Evolutionary conservation across 805 yeast genomes (phyloP).

Genomic region (Brettanomyces bruxellensis): DNA sequence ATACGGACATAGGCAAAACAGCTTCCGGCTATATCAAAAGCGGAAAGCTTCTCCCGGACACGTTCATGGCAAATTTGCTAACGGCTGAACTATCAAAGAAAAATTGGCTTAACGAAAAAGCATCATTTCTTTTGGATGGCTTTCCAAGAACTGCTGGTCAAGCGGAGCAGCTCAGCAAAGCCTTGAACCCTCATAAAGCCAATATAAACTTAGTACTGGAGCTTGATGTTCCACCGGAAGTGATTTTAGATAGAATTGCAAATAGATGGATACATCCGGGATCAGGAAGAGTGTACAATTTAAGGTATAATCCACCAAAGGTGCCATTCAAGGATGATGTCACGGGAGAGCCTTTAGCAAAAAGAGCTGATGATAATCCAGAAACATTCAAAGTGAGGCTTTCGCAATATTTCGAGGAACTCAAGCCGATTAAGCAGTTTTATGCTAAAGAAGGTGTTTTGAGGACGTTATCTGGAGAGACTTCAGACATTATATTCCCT

Average conservation of each 20-base stretch:
- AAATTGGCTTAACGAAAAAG: constrained; percentile 32
- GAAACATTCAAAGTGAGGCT: constrained; percentile 63
- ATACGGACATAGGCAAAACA: constrained; percentile 43
- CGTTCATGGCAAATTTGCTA: constrained; percentile 51
- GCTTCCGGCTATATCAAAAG: constrained; percentile 48
- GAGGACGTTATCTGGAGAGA: constrained; percentile 56
- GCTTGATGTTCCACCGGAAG: constrained; percentile 76
- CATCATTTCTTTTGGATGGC: constrained; percentile 81
- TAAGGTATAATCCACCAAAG: constrained; percentile 85
- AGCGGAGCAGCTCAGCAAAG: constrained; percentile 48
- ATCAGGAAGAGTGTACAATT: constrained; percentile 81
- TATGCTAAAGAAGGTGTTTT: constrained; percentile 44
- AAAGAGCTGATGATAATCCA: constrained; percentile 77
- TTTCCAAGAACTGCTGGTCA: constrained; percentile 79
- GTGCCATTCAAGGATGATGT: constrained; percentile 73
- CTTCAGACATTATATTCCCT: constrained; percentile 81
- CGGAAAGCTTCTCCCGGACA: constrained; percentile 73
- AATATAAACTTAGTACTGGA: constrained; percentile 73
- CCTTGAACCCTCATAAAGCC: constrained; percentile 29
- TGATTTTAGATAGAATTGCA: constrained; percentile 72
- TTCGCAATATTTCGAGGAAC: constrained; percentile 46
- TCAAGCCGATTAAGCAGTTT: constrained; percentile 58
- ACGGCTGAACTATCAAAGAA: constrained; percentile 34
- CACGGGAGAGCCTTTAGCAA: constrained; percentile 78
- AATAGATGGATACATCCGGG: constrained; percentile 78